Conservation (phyloP, 2,329 filamentous ascomycete species). For the Domatiomyces catenatus region DNA sequence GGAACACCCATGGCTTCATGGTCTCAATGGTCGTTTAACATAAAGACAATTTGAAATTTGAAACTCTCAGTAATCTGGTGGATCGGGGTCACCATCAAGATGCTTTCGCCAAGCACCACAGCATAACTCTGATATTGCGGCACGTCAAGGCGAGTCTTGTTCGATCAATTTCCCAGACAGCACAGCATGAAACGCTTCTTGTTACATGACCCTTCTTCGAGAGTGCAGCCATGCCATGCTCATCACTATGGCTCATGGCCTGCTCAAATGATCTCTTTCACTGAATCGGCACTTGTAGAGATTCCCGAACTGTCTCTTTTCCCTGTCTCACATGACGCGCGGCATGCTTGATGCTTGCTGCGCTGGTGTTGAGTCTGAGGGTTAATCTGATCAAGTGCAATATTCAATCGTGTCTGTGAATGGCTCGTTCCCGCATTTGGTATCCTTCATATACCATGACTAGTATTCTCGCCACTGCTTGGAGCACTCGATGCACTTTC, state of each 20-base stretch:
- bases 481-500: slow-evolving; percentile 31
- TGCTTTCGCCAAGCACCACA: no score
- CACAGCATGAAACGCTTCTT: no score
- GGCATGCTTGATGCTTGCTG: neutral
- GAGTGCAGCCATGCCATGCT: neutral
- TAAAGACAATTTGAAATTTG: no score
- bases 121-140: no score
- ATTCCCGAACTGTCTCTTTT: neutral
- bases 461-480: slow-evolving; percentile 36
- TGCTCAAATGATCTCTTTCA: neutral
- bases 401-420: neutral
- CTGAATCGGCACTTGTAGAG: neutral
- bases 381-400: neutral
- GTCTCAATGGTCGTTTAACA: no score
- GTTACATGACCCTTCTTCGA: neutral
- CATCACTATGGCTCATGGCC: neutral
- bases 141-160: no score
- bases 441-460: neutral
- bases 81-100: no score
- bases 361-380: neutral
- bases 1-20: no score
- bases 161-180: no score
- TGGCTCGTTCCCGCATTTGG: neutral
- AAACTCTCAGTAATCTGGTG: no score
- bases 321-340: neutral